Percentiles rank a stretch among this genome's conserved stretches.
Conservation (phyloP, 106 monocot species). For the Iris macrosiphon region DNA sequence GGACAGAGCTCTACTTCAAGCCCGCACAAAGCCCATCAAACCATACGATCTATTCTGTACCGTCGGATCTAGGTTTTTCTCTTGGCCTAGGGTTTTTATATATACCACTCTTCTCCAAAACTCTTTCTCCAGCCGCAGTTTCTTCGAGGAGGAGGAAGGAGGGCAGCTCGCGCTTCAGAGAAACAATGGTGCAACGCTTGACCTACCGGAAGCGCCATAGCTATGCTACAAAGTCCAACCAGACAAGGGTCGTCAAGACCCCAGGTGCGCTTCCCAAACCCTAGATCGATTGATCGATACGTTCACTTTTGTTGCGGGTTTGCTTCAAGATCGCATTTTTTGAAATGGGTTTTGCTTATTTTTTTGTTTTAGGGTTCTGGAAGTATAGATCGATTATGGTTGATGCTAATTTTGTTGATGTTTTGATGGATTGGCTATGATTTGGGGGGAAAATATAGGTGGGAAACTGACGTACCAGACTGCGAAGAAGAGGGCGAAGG, state of each 20-base stretch:
- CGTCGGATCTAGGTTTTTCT: constrained; percentile 11
- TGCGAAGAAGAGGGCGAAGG: constrained; percentile 68
- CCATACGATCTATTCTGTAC: no score
- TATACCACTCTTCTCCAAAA: neutral
- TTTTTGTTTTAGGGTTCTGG: no score
- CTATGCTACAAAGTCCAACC: constrained; percentile 66
- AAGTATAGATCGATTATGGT: no score
- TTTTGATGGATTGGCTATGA: no score
- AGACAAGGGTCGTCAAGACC: constrained; percentile 59
- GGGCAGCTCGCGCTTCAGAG: neutral
- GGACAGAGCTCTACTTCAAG: no score
- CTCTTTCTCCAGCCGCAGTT: neutral
- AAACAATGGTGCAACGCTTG: constrained; percentile 48
- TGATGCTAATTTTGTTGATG: no score
- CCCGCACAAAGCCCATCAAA: no score
- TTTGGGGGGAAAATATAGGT: constrained; percentile 20
- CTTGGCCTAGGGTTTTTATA: neutral
- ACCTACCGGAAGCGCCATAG: constrained; percentile 59
- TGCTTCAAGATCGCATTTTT: no score
- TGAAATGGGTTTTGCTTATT: no score
- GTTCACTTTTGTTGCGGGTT: no score
- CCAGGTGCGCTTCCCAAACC: no score
- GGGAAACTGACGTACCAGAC: constrained; percentile 64
- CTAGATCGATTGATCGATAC: no score
- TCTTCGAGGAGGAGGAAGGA: neutral